These are phyloP conservation scores for Parietichytrium sp. DNA, from an alignment of 108 stramenopile genomes.

Conservation along the genomic window DNA sequence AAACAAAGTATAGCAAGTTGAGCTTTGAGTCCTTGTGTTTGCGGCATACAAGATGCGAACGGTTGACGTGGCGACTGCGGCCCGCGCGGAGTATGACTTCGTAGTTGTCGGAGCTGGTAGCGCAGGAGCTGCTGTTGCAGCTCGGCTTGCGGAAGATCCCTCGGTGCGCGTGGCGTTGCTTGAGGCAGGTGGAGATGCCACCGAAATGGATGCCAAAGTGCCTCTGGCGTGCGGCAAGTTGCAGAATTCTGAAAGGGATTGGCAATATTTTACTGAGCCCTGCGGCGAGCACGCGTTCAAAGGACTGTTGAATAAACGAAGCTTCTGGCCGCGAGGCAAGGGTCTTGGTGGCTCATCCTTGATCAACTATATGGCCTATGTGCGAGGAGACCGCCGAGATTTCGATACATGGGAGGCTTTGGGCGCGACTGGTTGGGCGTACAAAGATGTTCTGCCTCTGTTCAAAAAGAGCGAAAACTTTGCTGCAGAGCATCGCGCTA, in stretches of 20 bases:
- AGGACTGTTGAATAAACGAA: not conserved
- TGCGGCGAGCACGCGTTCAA: constrained; percentile 34
- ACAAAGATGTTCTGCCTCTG: constrained; percentile 17
- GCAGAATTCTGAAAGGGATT: not conserved
- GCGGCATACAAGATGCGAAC: no score
- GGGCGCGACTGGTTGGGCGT: constrained; percentile 19
- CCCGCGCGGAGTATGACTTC: constrained; percentile 1
- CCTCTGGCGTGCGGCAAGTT: not conserved
- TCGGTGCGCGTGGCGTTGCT: not conserved
- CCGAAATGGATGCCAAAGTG: constrained; percentile 3
- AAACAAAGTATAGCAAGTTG: no score
- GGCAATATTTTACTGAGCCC: not conserved
- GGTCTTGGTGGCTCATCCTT: not conserved
- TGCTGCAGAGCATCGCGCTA: not conserved
- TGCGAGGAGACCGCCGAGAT: not conserved
- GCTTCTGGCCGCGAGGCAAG: not conserved
- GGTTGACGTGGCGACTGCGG: no score
- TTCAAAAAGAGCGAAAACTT: not conserved
- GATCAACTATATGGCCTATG: constrained; percentile 32
- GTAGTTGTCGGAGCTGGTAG: constrained; percentile 4
- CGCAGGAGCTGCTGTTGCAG: not conserved
- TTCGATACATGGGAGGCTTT: constrained; percentile 32
- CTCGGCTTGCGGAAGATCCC: not conserved
- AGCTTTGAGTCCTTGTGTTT: no score
- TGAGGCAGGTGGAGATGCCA: constrained; percentile 13